These are phyloP conservation scores for Iris pallida DNA, from an alignment of 116 monocot species.

Conservation along the genomic window DNA sequence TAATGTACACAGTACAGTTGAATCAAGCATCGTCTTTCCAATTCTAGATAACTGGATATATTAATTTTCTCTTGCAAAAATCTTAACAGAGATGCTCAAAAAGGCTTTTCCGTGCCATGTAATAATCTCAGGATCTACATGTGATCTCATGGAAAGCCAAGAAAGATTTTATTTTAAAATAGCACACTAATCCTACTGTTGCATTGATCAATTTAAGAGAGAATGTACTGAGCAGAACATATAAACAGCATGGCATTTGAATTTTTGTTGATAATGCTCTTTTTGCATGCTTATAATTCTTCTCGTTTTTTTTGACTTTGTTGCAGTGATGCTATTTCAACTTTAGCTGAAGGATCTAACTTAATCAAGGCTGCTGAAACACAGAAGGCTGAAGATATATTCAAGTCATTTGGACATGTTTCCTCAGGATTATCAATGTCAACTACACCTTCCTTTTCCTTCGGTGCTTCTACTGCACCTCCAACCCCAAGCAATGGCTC, in stretches of 20 bases:
- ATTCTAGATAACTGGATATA: no score
- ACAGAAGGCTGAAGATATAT: constrained; percentile 14
- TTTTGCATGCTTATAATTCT: not conserved
- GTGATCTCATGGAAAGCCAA: no score
- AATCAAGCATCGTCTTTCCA: no score
- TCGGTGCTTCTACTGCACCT: constrained; percentile 14
- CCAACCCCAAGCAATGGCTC: constrained; percentile 40
- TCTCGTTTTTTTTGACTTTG: not conserved
- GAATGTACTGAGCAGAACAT: no score
- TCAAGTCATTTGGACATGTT: constrained; percentile 19
- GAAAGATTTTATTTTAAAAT: not conserved
- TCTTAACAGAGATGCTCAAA: no score
- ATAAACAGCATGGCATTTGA: not conserved
- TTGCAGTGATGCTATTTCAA: not conserved
- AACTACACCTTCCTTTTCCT: constrained; percentile 15
- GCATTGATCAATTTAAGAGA: not conserved
- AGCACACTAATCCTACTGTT: not conserved
- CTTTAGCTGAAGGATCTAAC: constrained; percentile 10
- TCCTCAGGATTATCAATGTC: constrained; percentile 10
- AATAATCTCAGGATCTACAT: not conserved
- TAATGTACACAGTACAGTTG: no score
- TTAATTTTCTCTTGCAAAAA: no score
- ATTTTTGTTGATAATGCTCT: not conserved
- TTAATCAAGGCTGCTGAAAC: constrained; percentile 11
- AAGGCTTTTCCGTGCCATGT: not conserved